Evolutionary conservation across 2,329 filamentous ascomycete genomes (phyloP), one percentile per base, ranked within the genome.

Genomic region (Botryotinia globosa): DNA sequence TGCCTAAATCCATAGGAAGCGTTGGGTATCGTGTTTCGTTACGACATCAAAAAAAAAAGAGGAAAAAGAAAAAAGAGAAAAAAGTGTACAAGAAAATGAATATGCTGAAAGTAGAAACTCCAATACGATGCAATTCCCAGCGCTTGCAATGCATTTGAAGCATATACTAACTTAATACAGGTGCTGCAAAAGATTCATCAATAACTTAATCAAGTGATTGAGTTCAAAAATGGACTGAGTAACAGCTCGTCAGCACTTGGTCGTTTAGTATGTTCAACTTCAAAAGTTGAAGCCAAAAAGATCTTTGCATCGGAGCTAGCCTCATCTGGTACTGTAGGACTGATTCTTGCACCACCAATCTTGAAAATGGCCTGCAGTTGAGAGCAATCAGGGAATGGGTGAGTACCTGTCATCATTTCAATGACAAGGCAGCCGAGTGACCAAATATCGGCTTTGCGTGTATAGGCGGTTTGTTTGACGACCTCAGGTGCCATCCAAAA

Each of bases 401-500:
- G 96, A 62, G 90, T 92, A 72, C 96, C 96, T 20, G 96, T 98
- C 87, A 98, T 97, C 96, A 99, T 99, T 85, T 99, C 96, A 37
- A 99, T 95, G 22, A 99, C 94, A 69, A 99, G 86, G 81, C 96
- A 99, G 48, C 96, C 96, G 37, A 99, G 88, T 63, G 94, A 97
- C 96, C 96, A 99, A 78, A 99, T 99, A 80, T 99, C 96, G 22
- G 96, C 96, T 84, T 98, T 98, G 83, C 95, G 94, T 8, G 95
- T 98, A 84, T 99, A 98, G 9, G 94, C 94, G 4, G 95, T 98
- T 83, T 98, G 96, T 80, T 96, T 96, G 75, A 99, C 96, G 32
- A 99, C 96, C 84, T 99, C 96, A 14, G 96, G 96, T 0, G 96
- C 96, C 96, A 99, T 99, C 96, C 96, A 99, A 84, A 98, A 99